Evolutionary conservation across 176 grass and related monocot species (phyloP), one percentile per base, ranked within the genome.

Genomic region (Themeda triandra): DNA sequence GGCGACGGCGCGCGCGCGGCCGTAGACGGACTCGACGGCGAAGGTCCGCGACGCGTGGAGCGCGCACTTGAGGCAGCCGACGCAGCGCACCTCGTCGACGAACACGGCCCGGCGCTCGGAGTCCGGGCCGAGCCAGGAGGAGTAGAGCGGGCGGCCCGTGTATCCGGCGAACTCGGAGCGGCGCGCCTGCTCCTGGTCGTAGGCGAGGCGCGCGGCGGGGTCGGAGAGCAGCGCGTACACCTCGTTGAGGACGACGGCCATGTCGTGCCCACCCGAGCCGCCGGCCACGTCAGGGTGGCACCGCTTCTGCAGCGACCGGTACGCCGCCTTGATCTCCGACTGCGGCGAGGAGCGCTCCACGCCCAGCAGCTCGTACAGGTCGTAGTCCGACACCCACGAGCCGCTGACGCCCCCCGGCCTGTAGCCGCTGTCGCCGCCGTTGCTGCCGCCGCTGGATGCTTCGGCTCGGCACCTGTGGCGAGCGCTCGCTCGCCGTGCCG

Each of bases 11-110:
- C 96, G 89, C 31, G 96, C 96, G 70, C 93, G 93, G 63, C 96
- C 96, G 23, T 93, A 89, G 33, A 75, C 80, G 25, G 96, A 93
- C 82, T 98, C 96, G 66, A 98, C 62, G 75, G 91, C 91, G 88
- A 98, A 95, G 48, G 96, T 98, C 28, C 88, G 77, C 56, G 49
- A 76, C 12, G 96, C 91, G 72, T 93, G 84, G 64, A 92, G 86
- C 80, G 96, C 96, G 75, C 96, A 98, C 86, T 95, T 98, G 49
- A 98, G 88, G 87, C 96, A 98, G 3, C 96, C 96, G 2, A 98
- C 78, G 73, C 96, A 98, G 70, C 82, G 88, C 13, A 95, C 82
- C 83, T 98, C 93, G 80, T 98, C 96, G 3, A 98, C 93, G 84
- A 98, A 98, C 23, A 95, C 96, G 2, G 96, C 96, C 2, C 96